Evolutionary conservation across 2,329 filamentous ascomycete species (phyloP).

Genomic region (Cephalotrichum gorgonifer): DNA sequence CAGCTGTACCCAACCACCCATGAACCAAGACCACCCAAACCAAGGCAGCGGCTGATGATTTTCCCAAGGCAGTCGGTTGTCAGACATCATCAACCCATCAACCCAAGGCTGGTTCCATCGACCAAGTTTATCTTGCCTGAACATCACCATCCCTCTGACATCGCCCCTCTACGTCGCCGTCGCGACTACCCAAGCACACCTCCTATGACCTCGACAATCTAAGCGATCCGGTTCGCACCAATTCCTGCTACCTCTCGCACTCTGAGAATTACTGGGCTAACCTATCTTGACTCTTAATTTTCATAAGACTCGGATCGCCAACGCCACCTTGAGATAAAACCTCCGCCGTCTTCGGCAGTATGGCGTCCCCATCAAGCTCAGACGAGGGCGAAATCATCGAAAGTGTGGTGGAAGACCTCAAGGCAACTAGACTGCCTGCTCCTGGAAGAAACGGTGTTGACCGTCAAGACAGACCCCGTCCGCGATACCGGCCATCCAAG

Average conservation of each 20-base stretch:
- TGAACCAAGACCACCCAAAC: too few species aligned
- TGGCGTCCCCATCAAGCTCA: constrained; percentile 40
- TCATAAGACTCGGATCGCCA: constrained; percentile 1
- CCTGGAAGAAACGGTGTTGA: constrained; percentile 78
- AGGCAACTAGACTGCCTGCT: constrained; percentile 81
- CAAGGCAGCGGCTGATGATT: too few species aligned
- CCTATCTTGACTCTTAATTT: constrained; percentile 2
- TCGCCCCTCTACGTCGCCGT: too few species aligned
- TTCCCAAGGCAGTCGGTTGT: too few species aligned
- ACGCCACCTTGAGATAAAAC: neutral
- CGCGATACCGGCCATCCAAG: constrained; percentile 42
- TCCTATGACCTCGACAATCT: neutral
- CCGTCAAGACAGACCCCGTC: constrained; percentile 75
- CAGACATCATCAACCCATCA: too few species aligned
- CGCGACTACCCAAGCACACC: neutral
- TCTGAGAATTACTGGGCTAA: constrained; percentile 3
- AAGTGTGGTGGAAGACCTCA: constrained; percentile 51
- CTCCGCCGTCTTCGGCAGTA: neutral
- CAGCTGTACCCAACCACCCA: too few species aligned
- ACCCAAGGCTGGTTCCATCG: too few species aligned
- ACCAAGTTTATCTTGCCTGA: too few species aligned
- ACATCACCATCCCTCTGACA: too few species aligned
- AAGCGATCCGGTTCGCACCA: constrained; percentile 7
- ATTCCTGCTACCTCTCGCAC: constrained; percentile 2
- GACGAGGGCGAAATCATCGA: constrained; percentile 84